Evolutionary conservation across 1,284 basidiomycete species (phyloP), one percentile per base, ranked within the genome.

Genomic region (Tilletia walkeri): DNA sequence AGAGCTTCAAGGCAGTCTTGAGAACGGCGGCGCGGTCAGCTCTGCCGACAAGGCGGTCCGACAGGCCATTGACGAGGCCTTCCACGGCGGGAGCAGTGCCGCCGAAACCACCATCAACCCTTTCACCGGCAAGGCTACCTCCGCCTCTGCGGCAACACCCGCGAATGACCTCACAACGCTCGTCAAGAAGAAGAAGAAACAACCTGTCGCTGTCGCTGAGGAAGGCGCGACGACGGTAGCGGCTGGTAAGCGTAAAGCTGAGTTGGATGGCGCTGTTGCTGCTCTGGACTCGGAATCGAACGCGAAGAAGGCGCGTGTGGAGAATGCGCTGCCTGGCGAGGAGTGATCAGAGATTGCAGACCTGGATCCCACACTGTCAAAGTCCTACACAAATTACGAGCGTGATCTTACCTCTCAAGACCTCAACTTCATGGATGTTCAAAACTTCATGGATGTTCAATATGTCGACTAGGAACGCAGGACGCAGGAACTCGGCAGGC

Each of bases 51-150:
- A 63, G 16, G 59, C 59, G 10, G 59, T 63, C 34, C 34, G 38
- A 20, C 7, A 63, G 59, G 59, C 59, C 14, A 63, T 63, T 38
- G 59, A 63, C 59, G 59, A 63, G n/a, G 59, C 59, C 59, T 63
- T 63, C 59, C 59, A 36, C 12, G 59, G 59, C 59, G 54, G 54
- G 12, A 24, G 12, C 24, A 12, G 24, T 6, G 34, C 12, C 2
- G 14, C 3, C 41, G 41, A 45, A 1, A 9, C 41, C 1, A 9
- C 41, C 1, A 45, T 45, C 41, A 56, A 56, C 24, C 54, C 54
- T 12, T 56, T 56, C 24, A 7, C 16, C 7, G 16, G n/a, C 6
- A 39, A 39, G 12, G 16, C 59, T 1, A 2, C 18, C 59, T 20
- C 56, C n/a, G 56, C 24, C 30, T 10, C 59, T 9, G 9, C 59